Base-by-base conservation (phyloP, 805 yeast species). In the Naumovozyma dairenensis region DNA sequence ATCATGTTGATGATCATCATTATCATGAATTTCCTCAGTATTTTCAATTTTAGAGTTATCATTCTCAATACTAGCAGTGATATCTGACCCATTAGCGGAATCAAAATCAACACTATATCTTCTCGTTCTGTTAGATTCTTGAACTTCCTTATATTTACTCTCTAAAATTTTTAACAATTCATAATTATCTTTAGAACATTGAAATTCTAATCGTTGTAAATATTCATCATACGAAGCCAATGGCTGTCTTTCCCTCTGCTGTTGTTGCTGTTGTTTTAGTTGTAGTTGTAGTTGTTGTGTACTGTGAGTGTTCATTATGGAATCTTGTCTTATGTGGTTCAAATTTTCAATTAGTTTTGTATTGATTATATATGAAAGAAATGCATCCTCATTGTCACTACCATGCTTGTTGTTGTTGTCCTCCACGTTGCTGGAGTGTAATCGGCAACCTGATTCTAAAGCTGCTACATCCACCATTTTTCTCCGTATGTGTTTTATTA, bases 101-200 rank as follows among this genome's bases (percentile, higher is more conserved):
- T 56, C 60, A 28, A 56, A 53, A 36, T 55, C 57, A 14, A 56
- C 48, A 36, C 59, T 56, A 16, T 43, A 50, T 16, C 55, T 43
- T 31, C 48, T 44, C 9, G 43, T 46, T 33, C 40, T 46, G 15
- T 34, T 27, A 13, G 25, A 33, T 19, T 34, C 42, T 29, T 47
- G 48, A 18, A 32, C 40, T 20, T 28, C 28, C 2, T 38, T 37
- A 32, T 54, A 52, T 15, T 46, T 37, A 9, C 31, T 31, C 10
- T 37, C 26, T 38, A 51, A 29, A 8, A 14, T 12, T 6, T 24
- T 22, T 15, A 39, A 26, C 13, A 27, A n/a, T 16, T 26, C 28
- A 22, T 36, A 32, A 16, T 39, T 39, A 21, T 29, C 34, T 12
- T 33, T 29, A 13, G 32, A 32, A 21, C 39, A 38, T 16, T 39